These are phyloP conservation scores for Sporobolus alterniflorus DNA, from an alignment of 202 grass and related monocot genomes.

Conservation along the genomic window DNA sequence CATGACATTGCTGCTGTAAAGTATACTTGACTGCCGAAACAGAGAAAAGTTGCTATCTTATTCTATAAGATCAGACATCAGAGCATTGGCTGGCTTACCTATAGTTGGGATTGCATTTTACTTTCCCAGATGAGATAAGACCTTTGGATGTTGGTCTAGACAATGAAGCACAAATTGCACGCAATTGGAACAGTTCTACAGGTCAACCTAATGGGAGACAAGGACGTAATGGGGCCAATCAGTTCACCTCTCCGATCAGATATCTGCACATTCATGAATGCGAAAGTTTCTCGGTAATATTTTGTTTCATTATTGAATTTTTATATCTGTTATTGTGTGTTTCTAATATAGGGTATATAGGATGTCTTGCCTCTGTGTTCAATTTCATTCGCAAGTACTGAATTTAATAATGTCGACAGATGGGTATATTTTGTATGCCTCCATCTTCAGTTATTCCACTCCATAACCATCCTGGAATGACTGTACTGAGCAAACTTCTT, in stretches of 20 bases:
- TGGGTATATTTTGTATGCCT: conserved; percentile 99
- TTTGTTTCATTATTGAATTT: not conserved
- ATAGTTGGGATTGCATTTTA: conserved; percentile 18
- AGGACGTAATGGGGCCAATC: conserved; percentile 66
- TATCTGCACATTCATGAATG: conserved; percentile 95
- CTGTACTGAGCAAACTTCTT: conserved; percentile 94
- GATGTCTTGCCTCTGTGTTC: not conserved
- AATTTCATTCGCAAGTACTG: not conserved
- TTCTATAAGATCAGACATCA: conserved; percentile 6
- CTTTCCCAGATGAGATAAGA: conserved; percentile 77
- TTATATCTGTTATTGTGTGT: too few relatives aligned
- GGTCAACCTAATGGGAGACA: conserved; percentile 66
- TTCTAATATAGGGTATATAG: not conserved
- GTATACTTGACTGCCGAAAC: conserved; percentile 5
- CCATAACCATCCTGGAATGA: conserved; percentile 97
- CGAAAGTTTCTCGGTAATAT: conserved; percentile 80
- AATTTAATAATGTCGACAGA: conserved; percentile 48
- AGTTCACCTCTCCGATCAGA: conserved; percentile 54
- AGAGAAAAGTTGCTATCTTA: not conserved
- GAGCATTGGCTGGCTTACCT: conserved; percentile 4
- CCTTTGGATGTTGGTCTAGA: conserved; percentile 68
- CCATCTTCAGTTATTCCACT: conserved; percentile 94
- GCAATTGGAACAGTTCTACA: conserved; percentile 61
- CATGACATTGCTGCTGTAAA: not conserved
- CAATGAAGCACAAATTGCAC: conserved; percentile 33